A percentile compares a stretch with the other conserved stretches of the same genome.
phyloP scores from a whole-genome alignment of 2,329 filamentous ascomycete species.

The Epichloe coenophiala region DNA sequence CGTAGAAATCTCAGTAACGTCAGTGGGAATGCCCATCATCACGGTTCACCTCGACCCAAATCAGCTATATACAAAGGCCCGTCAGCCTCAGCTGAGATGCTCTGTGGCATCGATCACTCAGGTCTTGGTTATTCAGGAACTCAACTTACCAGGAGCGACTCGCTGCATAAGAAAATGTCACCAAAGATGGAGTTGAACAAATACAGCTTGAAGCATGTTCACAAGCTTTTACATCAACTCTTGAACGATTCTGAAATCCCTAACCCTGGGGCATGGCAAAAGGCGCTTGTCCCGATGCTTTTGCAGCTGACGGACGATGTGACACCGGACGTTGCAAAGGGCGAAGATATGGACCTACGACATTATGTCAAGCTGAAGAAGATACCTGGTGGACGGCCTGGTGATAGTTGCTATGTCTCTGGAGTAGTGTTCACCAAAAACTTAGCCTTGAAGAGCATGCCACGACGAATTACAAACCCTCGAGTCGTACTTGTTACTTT shows the following conservation, averaged over 20 bases:
- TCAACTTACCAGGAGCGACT: constrained; percentile 61
- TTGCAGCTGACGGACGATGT: constrained; percentile 88
- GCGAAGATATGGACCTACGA: constrained; percentile 92
- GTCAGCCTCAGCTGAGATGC: constrained; percentile 36
- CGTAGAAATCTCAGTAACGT: constrained; percentile 75
- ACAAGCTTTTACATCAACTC: constrained; percentile 70
- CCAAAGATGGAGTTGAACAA: constrained; percentile 75
- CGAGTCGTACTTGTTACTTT: constrained; percentile 90
- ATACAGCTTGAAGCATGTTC: constrained; percentile 79
- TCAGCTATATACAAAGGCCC: constrained; percentile 43
- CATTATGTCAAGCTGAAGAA: constrained; percentile 98
- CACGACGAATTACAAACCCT: constrained; percentile 67
- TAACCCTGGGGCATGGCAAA: constrained; percentile 69
- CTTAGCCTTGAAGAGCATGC: constrained; percentile 90
- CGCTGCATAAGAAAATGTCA: constrained; percentile 60
- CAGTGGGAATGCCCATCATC: constrained; percentile 53
- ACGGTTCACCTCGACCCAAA: constrained; percentile 59
- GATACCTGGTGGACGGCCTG: constrained; percentile 77
- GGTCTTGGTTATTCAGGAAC: constrained; percentile 28
- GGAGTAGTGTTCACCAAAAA: constrained; percentile 98
- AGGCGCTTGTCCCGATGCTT: constrained; percentile 77
- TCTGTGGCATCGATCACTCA: constrained; percentile 33
- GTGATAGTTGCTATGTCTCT: constrained; percentile 91
- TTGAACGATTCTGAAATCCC: constrained; percentile 63
- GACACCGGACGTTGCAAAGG: constrained; percentile 76